Evolutionary conservation across 345 rosid genomes (phyloP).

Genomic region (Linum tenue): DNA sequence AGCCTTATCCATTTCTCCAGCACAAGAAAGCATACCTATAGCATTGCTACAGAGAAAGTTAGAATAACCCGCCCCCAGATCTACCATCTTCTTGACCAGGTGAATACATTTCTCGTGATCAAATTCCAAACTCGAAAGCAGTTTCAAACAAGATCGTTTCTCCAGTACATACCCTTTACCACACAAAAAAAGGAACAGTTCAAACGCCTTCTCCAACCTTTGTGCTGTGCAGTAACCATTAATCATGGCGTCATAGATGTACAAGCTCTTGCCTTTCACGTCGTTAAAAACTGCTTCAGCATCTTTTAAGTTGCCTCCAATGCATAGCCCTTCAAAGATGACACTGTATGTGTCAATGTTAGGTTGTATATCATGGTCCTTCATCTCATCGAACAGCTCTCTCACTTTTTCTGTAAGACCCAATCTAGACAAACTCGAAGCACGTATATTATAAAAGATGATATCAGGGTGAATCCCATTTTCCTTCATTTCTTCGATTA

Average conservation of each 20-base stretch:
- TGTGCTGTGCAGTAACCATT: slow-evolving; percentile 52
- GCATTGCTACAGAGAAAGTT: slow-evolving; percentile 36
- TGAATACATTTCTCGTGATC: slow-evolving; percentile 26
- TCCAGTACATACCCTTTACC: slow-evolving; percentile 24
- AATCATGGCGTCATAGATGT: slow-evolving; percentile 46
- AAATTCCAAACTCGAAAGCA: slow-evolving; percentile 39
- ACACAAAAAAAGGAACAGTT: slow-evolving; percentile 25
- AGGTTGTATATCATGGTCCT: slow-evolving; percentile 38
- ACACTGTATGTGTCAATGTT: slow-evolving; percentile 33
- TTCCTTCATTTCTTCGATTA: slow-evolving; percentile 47
- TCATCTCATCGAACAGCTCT: slow-evolving; percentile 29
- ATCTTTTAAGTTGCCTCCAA: slow-evolving; percentile 44
- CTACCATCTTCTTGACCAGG: slow-evolving; percentile 34
- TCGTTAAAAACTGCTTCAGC: slow-evolving; percentile 44
- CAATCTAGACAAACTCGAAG: slow-evolving; percentile 38
- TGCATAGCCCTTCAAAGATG: slow-evolving; percentile 65
- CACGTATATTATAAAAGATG: slow-evolving; percentile 43
- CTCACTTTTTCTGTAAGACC: slow-evolving; percentile 33
- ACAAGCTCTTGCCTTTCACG: slow-evolving; percentile 28
- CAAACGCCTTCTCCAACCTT: slow-evolving; percentile 32
- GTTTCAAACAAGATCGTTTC: slow-evolving; percentile 39
- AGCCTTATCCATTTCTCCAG: slow-evolving; percentile 35
- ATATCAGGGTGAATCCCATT: slow-evolving; percentile 43
- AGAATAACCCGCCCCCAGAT: slow-evolving; percentile 32
- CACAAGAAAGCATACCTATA: slow-evolving; percentile 36